These are phyloP conservation scores for Diplodia corticola DNA, from an alignment of 2,329 filamentous ascomycete species.

Conservation along the genomic window DNA sequence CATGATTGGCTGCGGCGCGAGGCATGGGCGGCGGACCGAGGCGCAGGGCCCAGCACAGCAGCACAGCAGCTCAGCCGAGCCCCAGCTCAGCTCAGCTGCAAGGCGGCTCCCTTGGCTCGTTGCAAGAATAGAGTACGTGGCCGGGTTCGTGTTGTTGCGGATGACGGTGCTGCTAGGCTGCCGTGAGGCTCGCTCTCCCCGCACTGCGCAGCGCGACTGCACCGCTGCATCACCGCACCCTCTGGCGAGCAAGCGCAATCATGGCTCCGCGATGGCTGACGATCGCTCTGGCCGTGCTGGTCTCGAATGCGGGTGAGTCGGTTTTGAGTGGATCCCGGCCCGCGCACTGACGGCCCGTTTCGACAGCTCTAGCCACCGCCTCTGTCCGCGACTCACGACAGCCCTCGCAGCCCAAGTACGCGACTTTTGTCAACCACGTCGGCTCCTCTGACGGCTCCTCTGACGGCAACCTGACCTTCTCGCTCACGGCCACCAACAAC, in stretches of 20 bases:
- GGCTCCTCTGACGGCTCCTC: not conserved
- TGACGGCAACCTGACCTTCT: constrained; percentile 29
- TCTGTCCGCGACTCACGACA: not conserved
- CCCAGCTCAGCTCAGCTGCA: constrained; percentile 4
- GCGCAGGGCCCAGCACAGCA: not conserved
- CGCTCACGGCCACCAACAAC: constrained; percentile 26
- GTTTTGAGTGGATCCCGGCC: constrained; percentile 2
- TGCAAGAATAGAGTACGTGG: not conserved
- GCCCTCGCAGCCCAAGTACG: not conserved
- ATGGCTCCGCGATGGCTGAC: constrained; percentile 7
- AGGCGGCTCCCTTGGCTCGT: not conserved
- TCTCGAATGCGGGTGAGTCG: constrained; percentile 12
- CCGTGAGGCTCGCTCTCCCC: not conserved
- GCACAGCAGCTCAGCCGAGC: not conserved
- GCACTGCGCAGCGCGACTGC: too few relatives aligned
- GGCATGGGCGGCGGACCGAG: not conserved
- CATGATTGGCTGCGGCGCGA: constrained; percentile 6
- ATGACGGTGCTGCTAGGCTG: not conserved
- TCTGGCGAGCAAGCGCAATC: not conserved
- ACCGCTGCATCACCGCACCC: not conserved
- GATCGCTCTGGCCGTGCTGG: constrained; percentile 15
- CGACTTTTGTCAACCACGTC: constrained; percentile 23
- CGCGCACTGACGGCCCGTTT: constrained; percentile 6
- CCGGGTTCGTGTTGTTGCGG: not conserved
- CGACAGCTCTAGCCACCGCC: constrained; percentile 4